Percentiles rank a stretch among this genome's conserved stretches.
These are phyloP conservation scores for Lichtheimia ornata DNA, from an alignment of 371 early-diverging fungal species.

Conservation along the genomic window DNA sequence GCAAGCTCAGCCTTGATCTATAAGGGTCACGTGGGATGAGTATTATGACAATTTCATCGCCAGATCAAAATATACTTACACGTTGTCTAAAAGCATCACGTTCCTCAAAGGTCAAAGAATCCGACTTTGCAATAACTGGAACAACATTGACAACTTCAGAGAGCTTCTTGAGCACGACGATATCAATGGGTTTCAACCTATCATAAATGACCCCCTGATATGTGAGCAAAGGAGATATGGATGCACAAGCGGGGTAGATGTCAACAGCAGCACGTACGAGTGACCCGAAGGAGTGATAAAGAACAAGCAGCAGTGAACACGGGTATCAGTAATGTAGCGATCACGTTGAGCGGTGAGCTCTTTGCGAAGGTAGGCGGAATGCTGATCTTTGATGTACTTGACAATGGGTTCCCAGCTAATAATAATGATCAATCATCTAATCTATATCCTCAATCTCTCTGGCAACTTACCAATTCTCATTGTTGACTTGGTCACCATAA, in stretches of 20 bases:
- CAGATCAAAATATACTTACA: constrained; percentile 26
- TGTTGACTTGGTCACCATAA: constrained; percentile 81
- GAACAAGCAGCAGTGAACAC: constrained; percentile 79
- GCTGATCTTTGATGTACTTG: constrained; percentile 90
- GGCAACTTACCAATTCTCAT: constrained; percentile 71
- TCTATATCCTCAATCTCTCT: not conserved
- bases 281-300: constrained; percentile 74
- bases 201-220: no score
- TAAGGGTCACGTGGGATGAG: not conserved
- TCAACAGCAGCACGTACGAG: constrained; percentile 43
- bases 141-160: constrained; percentile 74
- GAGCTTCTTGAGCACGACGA: constrained; percentile 68
- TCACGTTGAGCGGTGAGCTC: constrained; percentile 83
- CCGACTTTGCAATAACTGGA: constrained; percentile 85
- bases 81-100: constrained; percentile 68
- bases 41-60: not conserved
- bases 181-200: constrained; percentile 77
- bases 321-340: constrained; percentile 76
- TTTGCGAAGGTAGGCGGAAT: constrained; percentile 83
- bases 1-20: constrained; percentile 86
- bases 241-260: no score
- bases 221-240: not conserved
- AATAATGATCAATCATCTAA: not conserved
- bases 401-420: constrained; percentile 81
- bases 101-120: constrained; percentile 77